Conservation (phyloP, 192 early-diverging fungal species). For the Coemansia erecta region DNA sequence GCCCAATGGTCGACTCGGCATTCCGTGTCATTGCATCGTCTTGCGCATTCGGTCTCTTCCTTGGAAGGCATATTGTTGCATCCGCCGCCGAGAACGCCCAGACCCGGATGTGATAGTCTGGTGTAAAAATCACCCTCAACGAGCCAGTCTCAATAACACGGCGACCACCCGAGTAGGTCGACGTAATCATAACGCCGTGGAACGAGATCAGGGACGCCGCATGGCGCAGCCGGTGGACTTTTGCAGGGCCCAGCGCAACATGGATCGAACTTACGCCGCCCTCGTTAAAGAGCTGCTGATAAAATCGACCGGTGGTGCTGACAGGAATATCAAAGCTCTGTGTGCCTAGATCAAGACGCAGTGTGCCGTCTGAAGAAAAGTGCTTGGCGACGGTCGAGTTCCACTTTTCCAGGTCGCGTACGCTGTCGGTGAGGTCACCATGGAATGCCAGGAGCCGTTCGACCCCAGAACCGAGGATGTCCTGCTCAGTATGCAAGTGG, state of each 20-base stretch:
- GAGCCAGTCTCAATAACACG: slow-evolving; percentile 41
- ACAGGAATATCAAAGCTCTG: slow-evolving; percentile 41
- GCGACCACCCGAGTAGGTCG: slow-evolving; percentile 34
- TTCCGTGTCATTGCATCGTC: slow-evolving; percentile 33
- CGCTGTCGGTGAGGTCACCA: slow-evolving; percentile 7
- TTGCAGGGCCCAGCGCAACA: slow-evolving; percentile 29
- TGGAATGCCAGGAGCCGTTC: slow-evolving; percentile 42
- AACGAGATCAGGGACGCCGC: slow-evolving; percentile 23
- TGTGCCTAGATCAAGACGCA: slow-evolving; percentile 30
- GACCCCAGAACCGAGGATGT: slow-evolving; percentile 25
- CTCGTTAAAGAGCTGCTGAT: slow-evolving; percentile 40
- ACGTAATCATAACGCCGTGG: slow-evolving; percentile 31
- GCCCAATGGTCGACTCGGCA: slow-evolving; percentile 33
- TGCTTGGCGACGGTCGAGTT: slow-evolving; percentile 10
- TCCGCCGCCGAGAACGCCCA: slow-evolving; percentile 39
- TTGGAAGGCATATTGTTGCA: slow-evolving; percentile 27
- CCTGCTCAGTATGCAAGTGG: neutral
- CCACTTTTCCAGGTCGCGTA: slow-evolving; percentile 29
- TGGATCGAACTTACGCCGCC: slow-evolving; percentile 29
- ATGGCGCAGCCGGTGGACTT: slow-evolving; percentile 8
- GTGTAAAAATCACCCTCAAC: slow-evolving; percentile 35
- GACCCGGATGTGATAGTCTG: slow-evolving; percentile 29
- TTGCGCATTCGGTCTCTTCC: slow-evolving; percentile 27
- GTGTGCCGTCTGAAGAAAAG: slow-evolving; percentile 19
- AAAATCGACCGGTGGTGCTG: slow-evolving; percentile 37